Conservation (phyloP, 768 basidiomycete genomes). For the Tylopilus vinaceipallidus region DNA sequence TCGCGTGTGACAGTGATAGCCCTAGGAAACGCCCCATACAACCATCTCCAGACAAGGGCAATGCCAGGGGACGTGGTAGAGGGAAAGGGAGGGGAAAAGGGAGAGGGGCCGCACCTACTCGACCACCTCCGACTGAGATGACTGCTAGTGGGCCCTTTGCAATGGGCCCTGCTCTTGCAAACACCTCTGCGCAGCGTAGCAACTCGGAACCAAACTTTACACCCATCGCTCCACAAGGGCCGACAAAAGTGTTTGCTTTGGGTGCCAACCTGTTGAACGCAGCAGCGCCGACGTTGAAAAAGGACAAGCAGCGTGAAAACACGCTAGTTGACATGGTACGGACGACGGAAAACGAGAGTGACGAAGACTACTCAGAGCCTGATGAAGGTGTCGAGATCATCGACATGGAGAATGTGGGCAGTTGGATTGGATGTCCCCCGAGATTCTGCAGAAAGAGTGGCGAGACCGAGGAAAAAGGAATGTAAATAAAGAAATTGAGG, state of each 20-base stretch:
- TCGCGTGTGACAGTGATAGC: background rate
- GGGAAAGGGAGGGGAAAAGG: constrained; percentile 52
- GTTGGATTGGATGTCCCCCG: constrained; percentile 90
- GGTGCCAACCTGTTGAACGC: constrained; percentile 52
- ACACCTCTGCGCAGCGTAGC: constrained; percentile 48
- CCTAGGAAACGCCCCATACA: constrained; percentile 48
- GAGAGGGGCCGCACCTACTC: constrained; percentile 43
- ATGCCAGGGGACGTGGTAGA: constrained; percentile 47
- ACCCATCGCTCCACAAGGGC: constrained; percentile 43
- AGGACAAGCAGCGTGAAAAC: constrained; percentile 37
- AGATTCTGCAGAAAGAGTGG: constrained; percentile 57
- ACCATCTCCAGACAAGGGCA: constrained; percentile 38
- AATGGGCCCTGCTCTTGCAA: constrained; percentile 75
- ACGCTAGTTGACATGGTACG: constrained; percentile 21
- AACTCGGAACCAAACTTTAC: constrained; percentile 57
- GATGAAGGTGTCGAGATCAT: constrained; percentile 87
- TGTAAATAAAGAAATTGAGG: constrained; percentile 47
- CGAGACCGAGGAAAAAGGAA: constrained; percentile 36
- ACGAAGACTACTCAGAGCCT: constrained; percentile 82
- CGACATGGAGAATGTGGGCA: constrained; percentile 75
- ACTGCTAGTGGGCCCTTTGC: constrained; percentile 86
- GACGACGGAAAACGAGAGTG: constrained; percentile 38
- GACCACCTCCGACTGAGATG: constrained; percentile 63
- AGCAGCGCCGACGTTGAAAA: constrained; percentile 49
- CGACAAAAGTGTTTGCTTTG: constrained; percentile 35